These are phyloP conservation scores for Thecaphora thlaspeos DNA, from an alignment of 1,284 basidiomycete species.

Conservation along the genomic window DNA sequence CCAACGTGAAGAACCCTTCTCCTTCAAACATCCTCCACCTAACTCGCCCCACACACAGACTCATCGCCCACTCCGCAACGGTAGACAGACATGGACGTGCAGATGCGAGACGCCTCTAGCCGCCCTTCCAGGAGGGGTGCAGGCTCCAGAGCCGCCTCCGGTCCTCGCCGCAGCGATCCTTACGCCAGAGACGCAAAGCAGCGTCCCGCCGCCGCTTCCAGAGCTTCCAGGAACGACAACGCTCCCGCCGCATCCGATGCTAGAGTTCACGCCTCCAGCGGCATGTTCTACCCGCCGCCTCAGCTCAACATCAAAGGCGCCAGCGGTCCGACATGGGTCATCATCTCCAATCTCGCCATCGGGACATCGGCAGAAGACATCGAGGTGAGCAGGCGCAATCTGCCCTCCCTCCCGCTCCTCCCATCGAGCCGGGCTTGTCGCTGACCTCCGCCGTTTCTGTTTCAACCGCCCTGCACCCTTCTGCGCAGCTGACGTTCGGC, in stretches of 20 bases:
- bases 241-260: slow-evolving; percentile 1
- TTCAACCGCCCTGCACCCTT: too few relatives aligned
- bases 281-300: slow-evolving; percentile 35
- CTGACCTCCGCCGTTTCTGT: too few relatives aligned
- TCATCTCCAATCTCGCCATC: slow-evolving; percentile 47
- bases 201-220: not conserved
- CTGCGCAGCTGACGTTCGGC: slow-evolving; percentile 41
- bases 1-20: not conserved
- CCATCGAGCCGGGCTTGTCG: not conserved
- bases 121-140: not conserved
- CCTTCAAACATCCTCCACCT: not conserved
- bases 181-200: slow-evolving; percentile 16
- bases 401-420: too few relatives aligned
- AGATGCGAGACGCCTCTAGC: too few relatives aligned
- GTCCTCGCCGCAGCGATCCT: slow-evolving; percentile 28
- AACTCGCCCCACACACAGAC: not conserved
- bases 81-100: too few relatives aligned
- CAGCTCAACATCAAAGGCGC: slow-evolving; percentile 49
- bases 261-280: slow-evolving; percentile 1
- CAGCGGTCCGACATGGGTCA: slow-evolving; percentile 47
- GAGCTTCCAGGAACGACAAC: slow-evolving; percentile 10
- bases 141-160: not conserved
- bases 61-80: too few relatives aligned
- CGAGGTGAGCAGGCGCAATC: too few relatives aligned
- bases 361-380: slow-evolving; percentile 53